Percentiles rank a stretch among this genome's conserved stretches.
These are phyloP conservation scores for Tetrapisispora namnaoensis DNA, from an alignment of 805 yeast species.

Conservation along the genomic window DNA sequence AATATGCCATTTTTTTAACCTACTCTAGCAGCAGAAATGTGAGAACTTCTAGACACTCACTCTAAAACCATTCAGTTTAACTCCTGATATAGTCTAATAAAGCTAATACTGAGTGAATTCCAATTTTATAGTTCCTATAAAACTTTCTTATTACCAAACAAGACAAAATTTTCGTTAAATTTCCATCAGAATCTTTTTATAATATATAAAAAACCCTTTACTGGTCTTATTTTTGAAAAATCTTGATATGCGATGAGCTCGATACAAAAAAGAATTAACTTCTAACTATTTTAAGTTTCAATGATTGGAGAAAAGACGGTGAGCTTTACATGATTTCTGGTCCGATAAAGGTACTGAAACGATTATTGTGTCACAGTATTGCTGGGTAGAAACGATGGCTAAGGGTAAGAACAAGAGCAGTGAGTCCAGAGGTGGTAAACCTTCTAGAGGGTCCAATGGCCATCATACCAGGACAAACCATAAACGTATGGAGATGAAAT, in stretches of 20 bases:
- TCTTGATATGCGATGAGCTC: conserved; percentile 2
- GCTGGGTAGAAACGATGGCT: conserved; percentile 19
- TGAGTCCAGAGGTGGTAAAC: conserved; percentile 30
- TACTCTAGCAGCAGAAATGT: no score
- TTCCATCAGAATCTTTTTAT: background rate
- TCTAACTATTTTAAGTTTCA: background rate
- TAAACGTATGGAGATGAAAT: conserved; percentile 32
- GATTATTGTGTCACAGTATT: no score
- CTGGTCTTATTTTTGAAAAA: background rate
- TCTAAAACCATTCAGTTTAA: no score
- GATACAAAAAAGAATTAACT: background rate
- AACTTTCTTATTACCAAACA: no score
- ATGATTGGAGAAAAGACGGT: background rate
- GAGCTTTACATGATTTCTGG: no score
- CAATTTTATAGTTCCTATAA: no score
- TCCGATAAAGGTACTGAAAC: no score
- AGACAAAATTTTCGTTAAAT: no score
- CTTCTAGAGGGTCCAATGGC: conserved; percentile 39
- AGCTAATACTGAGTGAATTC: no score
- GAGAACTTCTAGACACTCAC: no score
- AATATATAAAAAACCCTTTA: background rate
- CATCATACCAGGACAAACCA: conserved; percentile 47
- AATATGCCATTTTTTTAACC: conserved; percentile 16
- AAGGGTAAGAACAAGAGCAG: conserved; percentile 39
- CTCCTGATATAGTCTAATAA: no score